phyloP scores from a whole-genome alignment of 176 grass and related monocot species.

The Musa troglodytarum region DNA sequence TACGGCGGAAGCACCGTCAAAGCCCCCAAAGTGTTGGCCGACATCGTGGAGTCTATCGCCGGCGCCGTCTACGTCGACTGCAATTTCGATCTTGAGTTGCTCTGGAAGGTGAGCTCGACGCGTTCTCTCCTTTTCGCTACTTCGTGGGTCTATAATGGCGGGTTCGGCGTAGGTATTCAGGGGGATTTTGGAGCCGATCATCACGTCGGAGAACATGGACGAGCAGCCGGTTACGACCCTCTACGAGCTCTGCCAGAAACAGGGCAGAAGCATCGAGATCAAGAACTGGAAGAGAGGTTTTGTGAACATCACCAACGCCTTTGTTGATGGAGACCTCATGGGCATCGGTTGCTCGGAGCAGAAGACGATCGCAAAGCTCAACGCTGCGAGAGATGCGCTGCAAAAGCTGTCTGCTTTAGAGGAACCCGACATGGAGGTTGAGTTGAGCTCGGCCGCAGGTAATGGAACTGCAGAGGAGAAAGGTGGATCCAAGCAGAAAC shows the following conservation, averaged over 20 bases:
- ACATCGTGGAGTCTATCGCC: slow-evolving; percentile 66
- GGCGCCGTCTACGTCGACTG: slow-evolving; percentile 70
- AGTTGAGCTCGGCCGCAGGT: slow-evolving; percentile 1
- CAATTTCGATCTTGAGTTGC: slow-evolving; percentile 58
- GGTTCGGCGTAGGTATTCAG: slow-evolving; percentile 34
- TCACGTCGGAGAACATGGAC: slow-evolving; percentile 60
- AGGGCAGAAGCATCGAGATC: slow-evolving; percentile 48
- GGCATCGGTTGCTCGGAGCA: slow-evolving; percentile 61
- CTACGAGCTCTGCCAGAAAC: slow-evolving; percentile 62
- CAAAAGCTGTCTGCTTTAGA: slow-evolving; percentile 24
- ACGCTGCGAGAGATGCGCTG: slow-evolving; percentile 64
- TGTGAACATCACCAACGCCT: slow-evolving; percentile 38
- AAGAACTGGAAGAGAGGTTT: slow-evolving; percentile 43
- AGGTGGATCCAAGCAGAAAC: slow-evolving; percentile 57
- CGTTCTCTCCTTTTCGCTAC: background rate
- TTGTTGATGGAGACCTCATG: slow-evolving; percentile 42
- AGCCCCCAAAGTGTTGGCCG: slow-evolving; percentile 73
- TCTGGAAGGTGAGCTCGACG: slow-evolving; percentile 47
- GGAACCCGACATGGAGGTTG: slow-evolving; percentile 8
- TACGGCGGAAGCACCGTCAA: slow-evolving; percentile 56
- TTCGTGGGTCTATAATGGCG: background rate
- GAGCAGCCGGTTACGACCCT: slow-evolving; percentile 67
- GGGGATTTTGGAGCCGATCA: slow-evolving; percentile 56
- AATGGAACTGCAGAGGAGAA: slow-evolving; percentile 37
- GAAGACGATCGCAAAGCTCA: slow-evolving; percentile 69